These are phyloP conservation scores for Zelonia costaricensis DNA, from an alignment of 208 protist genomes.

Conservation along the genomic window DNA sequence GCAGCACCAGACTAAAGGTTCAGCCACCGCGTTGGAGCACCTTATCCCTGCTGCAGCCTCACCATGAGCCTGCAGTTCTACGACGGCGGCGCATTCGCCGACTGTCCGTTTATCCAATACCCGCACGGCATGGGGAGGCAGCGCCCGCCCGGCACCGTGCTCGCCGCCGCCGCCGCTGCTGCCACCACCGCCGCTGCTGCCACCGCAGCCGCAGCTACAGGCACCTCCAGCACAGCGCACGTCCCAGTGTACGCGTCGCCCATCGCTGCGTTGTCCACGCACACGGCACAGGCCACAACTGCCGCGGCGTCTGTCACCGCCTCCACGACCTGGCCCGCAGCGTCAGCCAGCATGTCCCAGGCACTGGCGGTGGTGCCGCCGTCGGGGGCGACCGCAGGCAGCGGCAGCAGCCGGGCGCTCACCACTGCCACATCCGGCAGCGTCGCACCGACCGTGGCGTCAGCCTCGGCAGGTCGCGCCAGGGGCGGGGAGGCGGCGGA, in stretches of 20 bases:
- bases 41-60: no score
- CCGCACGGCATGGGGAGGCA: slow-evolving; percentile 54
- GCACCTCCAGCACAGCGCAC: no score
- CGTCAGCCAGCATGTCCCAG: background rate
- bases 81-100: slow-evolving; percentile 72
- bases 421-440: background rate
- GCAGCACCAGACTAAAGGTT: no score
- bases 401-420: no score
- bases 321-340: background rate
- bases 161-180: slow-evolving; percentile 8
- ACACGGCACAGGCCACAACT: no score
- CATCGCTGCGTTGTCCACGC: no score
- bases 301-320: background rate
- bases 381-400: no score
- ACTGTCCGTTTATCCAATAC: slow-evolving; percentile 66
- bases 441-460: background rate
- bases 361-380: background rate
- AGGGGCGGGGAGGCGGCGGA: slow-evolving; percentile 8
- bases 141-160: slow-evolving; percentile 8
- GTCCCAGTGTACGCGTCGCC: no score
- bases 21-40: no score
- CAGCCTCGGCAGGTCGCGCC: background rate
- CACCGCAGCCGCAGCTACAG: no score
- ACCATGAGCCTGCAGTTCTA: slow-evolving; percentile 32
- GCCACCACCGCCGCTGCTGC: no score